Evolutionary conservation across 139 green algal species (phyloP), one percentile per base, ranked within the genome.

Genomic region (Ettlia oleoabundans): DNA sequence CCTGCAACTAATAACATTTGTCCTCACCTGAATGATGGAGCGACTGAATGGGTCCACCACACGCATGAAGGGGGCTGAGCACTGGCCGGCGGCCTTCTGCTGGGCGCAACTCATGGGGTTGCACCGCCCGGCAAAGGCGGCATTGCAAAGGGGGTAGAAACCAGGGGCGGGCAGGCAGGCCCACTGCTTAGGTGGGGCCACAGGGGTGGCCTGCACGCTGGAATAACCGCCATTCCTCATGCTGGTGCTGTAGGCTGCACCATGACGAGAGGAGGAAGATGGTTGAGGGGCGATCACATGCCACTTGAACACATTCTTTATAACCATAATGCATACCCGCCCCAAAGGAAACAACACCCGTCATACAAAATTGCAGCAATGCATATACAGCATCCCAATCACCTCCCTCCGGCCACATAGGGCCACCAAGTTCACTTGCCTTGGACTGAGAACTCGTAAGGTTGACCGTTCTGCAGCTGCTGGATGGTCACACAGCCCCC

Each of bases 101-200:
- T 79, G 52, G 33, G n/a, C 18, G 62, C 82, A 87, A 30, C 53
- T 79, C 33, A 83, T 40, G 47, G 82, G 74, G 3, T 53, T 24
- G 47, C 82, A 87, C 26, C 32, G 53, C 19, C 82, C 82, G 26
- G 35, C 33, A 18, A 30, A 3, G 10, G 74, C 82, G 30, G 42
- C 62, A 2, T 26, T 15, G 51, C 82, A 87, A n/a, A 79, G 47
- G 0, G 82, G 82, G 64, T 87, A 87, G 41, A n/a, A 77, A 18
- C 35, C 63, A 2, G 40, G 53, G n/a, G 79, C 43, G 18, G 75
- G 33, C 5, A 87, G 2, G 67, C 82, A 87, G n/a, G 38, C 41
- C 82, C 82, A 87, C 47, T 43, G 41, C 47, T 53, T 63, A 15
- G n/a, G 37, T 0, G 58, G 58, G 2, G 61, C 61, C n/a, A 73